A percentile compares a stretch with the other conserved stretches of the same genome.
Evolutionary conservation across 352 stramenopile species (phyloP).

Genomic region (Phytophthora fragariaefolia): DNA sequence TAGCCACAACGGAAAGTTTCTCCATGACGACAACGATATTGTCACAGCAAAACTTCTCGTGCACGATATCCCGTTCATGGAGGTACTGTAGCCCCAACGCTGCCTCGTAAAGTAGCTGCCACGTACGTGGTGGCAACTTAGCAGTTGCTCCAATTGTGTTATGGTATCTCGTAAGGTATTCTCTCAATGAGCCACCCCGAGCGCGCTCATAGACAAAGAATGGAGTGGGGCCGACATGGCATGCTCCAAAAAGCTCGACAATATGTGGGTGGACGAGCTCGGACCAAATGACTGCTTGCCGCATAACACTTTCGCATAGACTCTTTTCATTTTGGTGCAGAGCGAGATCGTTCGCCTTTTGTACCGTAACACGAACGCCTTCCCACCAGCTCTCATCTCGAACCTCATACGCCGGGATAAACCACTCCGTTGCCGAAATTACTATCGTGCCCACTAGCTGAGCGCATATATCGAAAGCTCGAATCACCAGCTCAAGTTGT

Average conservation of each 20-base stretch:
- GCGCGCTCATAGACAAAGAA: slow-evolving; percentile 37
- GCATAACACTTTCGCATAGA: slow-evolving; percentile 23
- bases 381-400: slow-evolving; percentile 40
- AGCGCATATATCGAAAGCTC: slow-evolving; percentile 21
- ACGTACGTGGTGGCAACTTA: slow-evolving; percentile 17
- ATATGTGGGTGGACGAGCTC: slow-evolving; percentile 43
- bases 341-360: neutral
- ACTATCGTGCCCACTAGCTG: slow-evolving; percentile 1
- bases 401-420: slow-evolving; percentile 35
- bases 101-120: slow-evolving; percentile 30
- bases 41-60: slow-evolving; percentile 25
- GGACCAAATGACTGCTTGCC: slow-evolving; percentile 39
- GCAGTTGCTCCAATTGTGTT: neutral
- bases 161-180: slow-evolving; percentile 11
- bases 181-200: slow-evolving; percentile 25
- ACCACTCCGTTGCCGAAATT: slow-evolving; percentile 28
- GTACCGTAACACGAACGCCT: slow-evolving; percentile 33
- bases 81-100: slow-evolving; percentile 43
- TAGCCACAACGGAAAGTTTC: slow-evolving; percentile 1
- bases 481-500: slow-evolving; percentile 20
- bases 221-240: slow-evolving; percentile 19
- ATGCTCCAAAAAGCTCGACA: slow-evolving; percentile 41
- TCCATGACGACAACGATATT: slow-evolving; percentile 36
- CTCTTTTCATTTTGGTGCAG: neutral
- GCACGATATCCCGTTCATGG: slow-evolving; percentile 42